These are phyloP conservation scores for Puccinia triticina DNA, from an alignment of 1,284 basidiomycete species.

Conservation along the genomic window DNA sequence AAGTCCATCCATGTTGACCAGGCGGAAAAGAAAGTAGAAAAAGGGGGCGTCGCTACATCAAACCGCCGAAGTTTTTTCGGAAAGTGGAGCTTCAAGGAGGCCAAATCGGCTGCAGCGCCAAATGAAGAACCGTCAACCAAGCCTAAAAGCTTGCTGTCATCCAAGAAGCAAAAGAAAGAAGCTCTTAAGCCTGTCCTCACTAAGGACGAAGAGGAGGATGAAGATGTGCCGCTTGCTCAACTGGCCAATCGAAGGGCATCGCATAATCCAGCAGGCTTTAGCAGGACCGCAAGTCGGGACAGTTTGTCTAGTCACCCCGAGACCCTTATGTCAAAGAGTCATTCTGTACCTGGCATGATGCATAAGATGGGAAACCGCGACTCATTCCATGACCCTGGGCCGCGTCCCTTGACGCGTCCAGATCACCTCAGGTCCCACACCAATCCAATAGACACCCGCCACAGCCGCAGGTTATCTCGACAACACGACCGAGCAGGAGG, in stretches of 20 bases:
- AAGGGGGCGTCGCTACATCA: background rate
- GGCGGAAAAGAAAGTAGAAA: background rate
- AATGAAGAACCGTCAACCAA: background rate
- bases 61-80: conserved; percentile 27
- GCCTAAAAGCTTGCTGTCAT: background rate
- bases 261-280: background rate
- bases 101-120: background rate
- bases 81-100: background rate
- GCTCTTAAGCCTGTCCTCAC: background rate
- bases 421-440: background rate
- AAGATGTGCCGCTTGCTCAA: conserved; percentile 37
- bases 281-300: background rate
- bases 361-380: background rate
- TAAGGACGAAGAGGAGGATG: background rate
- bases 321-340: background rate
- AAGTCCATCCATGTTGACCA: background rate
- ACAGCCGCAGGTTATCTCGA: background rate
- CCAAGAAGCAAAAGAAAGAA: conserved; percentile 2
- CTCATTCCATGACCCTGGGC: too few species aligned
- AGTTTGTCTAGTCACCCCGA: background rate
- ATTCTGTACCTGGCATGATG: background rate
- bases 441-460: background rate
- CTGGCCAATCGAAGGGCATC: conserved; percentile 1
- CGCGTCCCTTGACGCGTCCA: background rate
- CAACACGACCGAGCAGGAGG: background rate